Evolutionary conservation across 2,329 filamentous ascomycete genomes (phyloP).

Genomic region (Fusarium tjaetaba): DNA sequence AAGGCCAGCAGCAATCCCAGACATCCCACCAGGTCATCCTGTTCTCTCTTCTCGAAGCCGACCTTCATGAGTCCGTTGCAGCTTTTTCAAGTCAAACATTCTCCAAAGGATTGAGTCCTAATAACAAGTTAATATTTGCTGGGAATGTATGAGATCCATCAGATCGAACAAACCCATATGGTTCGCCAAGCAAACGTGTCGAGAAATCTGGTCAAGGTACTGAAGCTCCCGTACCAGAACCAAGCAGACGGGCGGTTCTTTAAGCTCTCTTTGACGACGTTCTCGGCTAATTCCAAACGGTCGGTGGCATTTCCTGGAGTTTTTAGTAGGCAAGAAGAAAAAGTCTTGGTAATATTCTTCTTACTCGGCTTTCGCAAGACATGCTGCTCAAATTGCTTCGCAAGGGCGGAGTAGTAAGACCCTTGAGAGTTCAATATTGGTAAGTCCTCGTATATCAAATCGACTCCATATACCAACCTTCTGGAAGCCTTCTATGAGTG

Average conservation of each 20-base stretch:
- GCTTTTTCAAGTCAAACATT: background rate
- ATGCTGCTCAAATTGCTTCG: background rate
- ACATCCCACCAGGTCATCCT: rapidly evolving
- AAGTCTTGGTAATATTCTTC: rapidly evolving
- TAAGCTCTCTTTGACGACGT: background rate
- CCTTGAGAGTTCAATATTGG: background rate
- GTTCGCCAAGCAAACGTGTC: background rate
- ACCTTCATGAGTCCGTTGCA: background rate
- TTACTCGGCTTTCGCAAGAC: background rate
- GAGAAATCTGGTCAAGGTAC: background rate
- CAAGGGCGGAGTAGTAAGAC: background rate
- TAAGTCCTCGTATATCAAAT: rapidly evolving
- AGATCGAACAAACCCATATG: background rate
- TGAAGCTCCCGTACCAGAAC: background rate
- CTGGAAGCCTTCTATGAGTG: background rate
- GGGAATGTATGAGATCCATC: rapidly evolving
- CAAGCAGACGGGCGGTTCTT: background rate
- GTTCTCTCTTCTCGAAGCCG: background rate
- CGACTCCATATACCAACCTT: background rate
- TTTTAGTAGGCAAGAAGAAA: background rate
- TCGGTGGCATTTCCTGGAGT: background rate
- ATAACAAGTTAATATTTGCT: background rate
- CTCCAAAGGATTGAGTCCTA: background rate
- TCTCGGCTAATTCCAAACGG: background rate
- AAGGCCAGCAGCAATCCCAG: background rate